A percentile compares a stretch with the other conserved stretches of the same genome.
These are phyloP conservation scores for Nicotiana sylvestris DNA, from an alignment of 257 asterid genomes.

Conservation along the genomic window DNA sequence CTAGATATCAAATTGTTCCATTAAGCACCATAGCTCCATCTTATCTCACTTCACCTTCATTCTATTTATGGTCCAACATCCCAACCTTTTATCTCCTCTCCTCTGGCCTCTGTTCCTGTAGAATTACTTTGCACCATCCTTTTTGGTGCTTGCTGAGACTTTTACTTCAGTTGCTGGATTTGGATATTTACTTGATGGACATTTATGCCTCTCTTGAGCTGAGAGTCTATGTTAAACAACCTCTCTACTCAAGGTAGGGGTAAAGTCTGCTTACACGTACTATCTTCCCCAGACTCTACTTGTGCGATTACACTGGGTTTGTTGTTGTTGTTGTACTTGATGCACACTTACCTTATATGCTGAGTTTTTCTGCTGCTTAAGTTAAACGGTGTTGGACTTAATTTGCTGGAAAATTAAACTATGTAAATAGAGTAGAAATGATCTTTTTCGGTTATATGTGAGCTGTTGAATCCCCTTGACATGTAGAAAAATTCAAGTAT, in stretches of 20 bases:
- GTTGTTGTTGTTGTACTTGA: neutral
- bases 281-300: too few species aligned
- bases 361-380: neutral
- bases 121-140: neutral
- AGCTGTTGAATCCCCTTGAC: too few species aligned
- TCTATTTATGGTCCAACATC: neutral
- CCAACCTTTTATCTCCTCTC: neutral
- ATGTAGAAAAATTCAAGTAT: too few species aligned
- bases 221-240: too few species aligned
- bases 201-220: neutral
- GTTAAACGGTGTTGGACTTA: neutral
- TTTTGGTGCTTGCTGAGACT: neutral
- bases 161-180: neutral
- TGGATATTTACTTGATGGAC: neutral
- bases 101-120: neutral
- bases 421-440: too few species aligned
- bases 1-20: neutral
- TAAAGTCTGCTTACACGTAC: too few species aligned
- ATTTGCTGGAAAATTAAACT: neutral
- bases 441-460: too few species aligned
- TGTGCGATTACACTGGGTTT: too few species aligned
- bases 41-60: neutral
- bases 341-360: neutral
- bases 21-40: neutral
- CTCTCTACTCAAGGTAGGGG: too few species aligned